Conservation (phyloP, 495 filamentous ascomycete genomes). For the Trichoderma virens region DNA sequence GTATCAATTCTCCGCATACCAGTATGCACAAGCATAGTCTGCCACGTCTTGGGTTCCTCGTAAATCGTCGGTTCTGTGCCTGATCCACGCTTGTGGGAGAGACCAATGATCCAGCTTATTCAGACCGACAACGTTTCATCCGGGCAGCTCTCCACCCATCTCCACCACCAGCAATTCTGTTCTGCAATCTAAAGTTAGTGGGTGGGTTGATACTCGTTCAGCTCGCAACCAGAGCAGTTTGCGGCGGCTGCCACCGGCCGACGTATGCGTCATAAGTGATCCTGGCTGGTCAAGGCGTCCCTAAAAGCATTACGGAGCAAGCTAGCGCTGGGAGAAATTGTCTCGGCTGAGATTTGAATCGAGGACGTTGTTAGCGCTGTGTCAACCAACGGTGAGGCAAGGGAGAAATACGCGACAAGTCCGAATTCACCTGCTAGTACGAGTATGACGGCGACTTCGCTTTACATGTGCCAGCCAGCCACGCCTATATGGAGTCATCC, state of each 20-base stretch:
- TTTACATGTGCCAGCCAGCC: no score
- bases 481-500: no score
- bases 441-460: no score
- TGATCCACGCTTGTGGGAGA: slow-evolving; percentile 5
- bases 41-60: neutral
- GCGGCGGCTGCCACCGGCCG: neutral
- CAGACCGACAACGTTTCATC: slow-evolving; percentile 6
- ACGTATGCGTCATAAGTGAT: neutral
- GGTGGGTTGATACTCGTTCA: neutral
- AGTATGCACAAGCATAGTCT: no score
- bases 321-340: neutral
- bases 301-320: neutral
- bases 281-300: neutral
- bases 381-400: neutral
- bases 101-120: neutral
- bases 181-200: slow-evolving; percentile 3
- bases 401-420: neutral
- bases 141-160: neutral
- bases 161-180: neutral
- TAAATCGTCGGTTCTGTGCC: slow-evolving; percentile 1
- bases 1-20: no score
- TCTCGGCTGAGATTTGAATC: slow-evolving; percentile 2
- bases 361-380: neutral
- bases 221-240: neutral
- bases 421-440: no score